Conservation (phyloP, 1,284 basidiomycete genomes). For the Xerocomus nothofagi region DNA sequence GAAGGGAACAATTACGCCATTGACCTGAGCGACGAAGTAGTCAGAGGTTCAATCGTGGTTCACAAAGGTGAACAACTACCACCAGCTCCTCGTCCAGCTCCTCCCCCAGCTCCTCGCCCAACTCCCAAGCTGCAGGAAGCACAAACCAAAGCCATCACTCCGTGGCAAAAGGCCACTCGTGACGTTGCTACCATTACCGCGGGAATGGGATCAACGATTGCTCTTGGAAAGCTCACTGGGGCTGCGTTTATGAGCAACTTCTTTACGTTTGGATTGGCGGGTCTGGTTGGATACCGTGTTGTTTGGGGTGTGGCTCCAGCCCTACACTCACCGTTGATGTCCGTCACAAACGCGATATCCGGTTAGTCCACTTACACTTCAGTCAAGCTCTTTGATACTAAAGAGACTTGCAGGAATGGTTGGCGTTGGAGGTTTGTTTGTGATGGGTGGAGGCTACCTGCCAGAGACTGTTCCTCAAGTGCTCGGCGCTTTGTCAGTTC, state of each 20-base stretch:
- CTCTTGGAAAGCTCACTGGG: constrained; percentile 74
- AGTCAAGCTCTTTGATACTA: constrained; percentile 5
- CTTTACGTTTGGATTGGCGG: constrained; percentile 81
- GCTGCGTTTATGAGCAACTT: constrained; percentile 83
- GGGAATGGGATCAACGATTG: constrained; percentile 71
- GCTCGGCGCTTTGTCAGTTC: constrained; percentile 76
- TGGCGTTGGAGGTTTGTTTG: constrained; percentile 80
- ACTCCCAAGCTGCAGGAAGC: constrained; percentile 53
- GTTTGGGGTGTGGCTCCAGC: constrained; percentile 87
- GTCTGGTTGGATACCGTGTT: constrained; percentile 81
- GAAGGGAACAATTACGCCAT: constrained; percentile 61
- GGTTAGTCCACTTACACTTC: constrained; percentile 37
- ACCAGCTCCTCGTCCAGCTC: constrained; percentile 62
- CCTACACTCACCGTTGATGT: constrained; percentile 81
- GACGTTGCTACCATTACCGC: constrained; percentile 72
- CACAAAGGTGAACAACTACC: constrained; percentile 66
- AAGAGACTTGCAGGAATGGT: constrained; percentile 56
- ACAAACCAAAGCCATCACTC: constrained; percentile 65
- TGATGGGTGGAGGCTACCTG: constrained; percentile 85
- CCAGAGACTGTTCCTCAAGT: constrained; percentile 77
- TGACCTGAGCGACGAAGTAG: constrained; percentile 79
- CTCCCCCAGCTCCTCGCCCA: constrained; percentile 56
- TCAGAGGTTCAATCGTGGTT: constrained; percentile 76
- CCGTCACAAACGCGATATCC: constrained; percentile 82
- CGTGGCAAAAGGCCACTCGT: constrained; percentile 76